Evolutionary conservation across 305 asterid species (phyloP).

Genomic region (Euphrasia arctica): DNA sequence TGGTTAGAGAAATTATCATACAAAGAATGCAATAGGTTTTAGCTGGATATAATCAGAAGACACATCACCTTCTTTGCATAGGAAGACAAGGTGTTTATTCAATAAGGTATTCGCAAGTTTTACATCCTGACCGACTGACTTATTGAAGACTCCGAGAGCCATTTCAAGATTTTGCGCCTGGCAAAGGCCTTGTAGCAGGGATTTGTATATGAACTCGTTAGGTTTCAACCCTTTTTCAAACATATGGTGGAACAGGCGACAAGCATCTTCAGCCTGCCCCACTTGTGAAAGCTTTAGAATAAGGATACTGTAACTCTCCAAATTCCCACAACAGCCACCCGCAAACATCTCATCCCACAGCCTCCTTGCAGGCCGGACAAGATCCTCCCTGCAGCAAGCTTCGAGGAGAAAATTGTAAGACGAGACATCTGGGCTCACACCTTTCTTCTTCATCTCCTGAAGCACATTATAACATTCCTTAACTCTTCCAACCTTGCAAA

Average conservation of each 20-base stretch:
- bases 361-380: conserved; percentile 81
- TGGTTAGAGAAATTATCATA: not conserved
- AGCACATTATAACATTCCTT: conserved; percentile 68
- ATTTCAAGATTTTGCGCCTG: conserved; percentile 43
- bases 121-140: conserved; percentile 49
- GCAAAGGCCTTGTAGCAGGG: conserved; percentile 66
- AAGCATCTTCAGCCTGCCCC: conserved; percentile 69
- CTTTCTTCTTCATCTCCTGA: conserved; percentile 83
- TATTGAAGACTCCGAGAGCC: conserved; percentile 51
- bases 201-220: conserved; percentile 42
- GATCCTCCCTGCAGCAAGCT: conserved; percentile 81
- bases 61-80: conserved; percentile 62
- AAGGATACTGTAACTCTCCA: conserved; percentile 55
- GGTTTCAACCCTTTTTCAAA: conserved; percentile 56
- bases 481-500: conserved; percentile 65
- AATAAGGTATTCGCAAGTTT: conserved; percentile 42
- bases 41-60: conserved; percentile 8
- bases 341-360: conserved; percentile 97
- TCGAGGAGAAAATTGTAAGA: conserved; percentile 75
- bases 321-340: conserved; percentile 66
- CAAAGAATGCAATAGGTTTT: not conserved
- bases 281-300: conserved; percentile 49
- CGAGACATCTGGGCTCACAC: conserved; percentile 51
- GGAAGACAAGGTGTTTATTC: conserved; percentile 38
- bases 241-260: conserved; percentile 67